phyloP scores from a whole-genome alignment of 2,329 filamentous ascomycete genomes.

The Botrytis sinoallii region DNA sequence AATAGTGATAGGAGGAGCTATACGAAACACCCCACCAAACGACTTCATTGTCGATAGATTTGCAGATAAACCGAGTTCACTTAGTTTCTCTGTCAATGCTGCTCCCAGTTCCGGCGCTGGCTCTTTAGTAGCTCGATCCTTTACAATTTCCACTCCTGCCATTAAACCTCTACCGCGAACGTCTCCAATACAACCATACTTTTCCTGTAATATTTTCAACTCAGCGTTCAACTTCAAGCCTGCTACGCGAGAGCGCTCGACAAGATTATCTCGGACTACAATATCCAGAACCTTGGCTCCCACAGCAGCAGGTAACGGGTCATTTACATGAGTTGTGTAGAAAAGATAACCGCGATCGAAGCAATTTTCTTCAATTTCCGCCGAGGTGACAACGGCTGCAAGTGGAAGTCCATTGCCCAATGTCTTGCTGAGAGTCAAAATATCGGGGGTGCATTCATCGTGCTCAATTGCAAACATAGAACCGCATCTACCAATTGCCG shows the following conservation, averaged over 20 bases:
- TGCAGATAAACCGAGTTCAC: conserved; percentile 53
- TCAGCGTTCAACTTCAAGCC: conserved; percentile 47
- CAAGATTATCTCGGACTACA: conserved; percentile 52
- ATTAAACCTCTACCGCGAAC: conserved; percentile 58
- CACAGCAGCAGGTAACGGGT: conserved; percentile 58
- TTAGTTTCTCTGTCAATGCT: conserved; percentile 47
- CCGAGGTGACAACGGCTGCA: conserved; percentile 54
- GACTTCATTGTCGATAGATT: conserved; percentile 53
- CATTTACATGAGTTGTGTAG: conserved; percentile 61
- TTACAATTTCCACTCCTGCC: conserved; percentile 57
- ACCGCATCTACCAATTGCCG: conserved; percentile 53
- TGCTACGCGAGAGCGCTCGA: conserved; percentile 46
- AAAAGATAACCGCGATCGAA: conserved; percentile 52
- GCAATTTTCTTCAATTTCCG: conserved; percentile 49
- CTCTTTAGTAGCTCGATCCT: conserved; percentile 46
- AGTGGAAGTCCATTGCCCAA: conserved; percentile 59
- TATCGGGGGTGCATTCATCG: conserved; percentile 54
- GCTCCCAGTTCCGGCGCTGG: conserved; percentile 47
- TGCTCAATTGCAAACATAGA: conserved; percentile 58
- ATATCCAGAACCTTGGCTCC: conserved; percentile 61
- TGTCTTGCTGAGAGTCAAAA: conserved; percentile 59
- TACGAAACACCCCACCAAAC: conserved; percentile 56
- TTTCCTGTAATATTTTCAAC: conserved; percentile 46
- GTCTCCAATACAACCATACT: conserved; percentile 60
- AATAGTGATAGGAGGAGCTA: conserved; percentile 60